Evolutionary conservation across 2,329 filamentous ascomycete genomes (phyloP).

Genomic region (Elsinoe ampelina): DNA sequence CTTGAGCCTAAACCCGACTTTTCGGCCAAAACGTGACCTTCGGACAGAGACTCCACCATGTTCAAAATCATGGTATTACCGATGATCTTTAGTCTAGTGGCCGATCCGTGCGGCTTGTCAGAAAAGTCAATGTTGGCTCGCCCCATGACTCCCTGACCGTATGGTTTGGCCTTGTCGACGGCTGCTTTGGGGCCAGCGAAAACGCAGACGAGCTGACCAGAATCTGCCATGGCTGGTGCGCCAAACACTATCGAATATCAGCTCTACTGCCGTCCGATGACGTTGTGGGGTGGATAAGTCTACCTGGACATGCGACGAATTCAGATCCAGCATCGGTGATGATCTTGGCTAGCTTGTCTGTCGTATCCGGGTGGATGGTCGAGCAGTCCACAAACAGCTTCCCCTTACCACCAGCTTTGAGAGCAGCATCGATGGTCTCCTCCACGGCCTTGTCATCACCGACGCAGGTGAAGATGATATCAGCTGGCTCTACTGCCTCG

Average conservation of each 20-base stretch:
- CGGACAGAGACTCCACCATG: constrained; percentile 70
- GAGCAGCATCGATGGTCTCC: constrained; percentile 48
- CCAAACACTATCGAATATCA: constrained; percentile 49
- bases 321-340: constrained; percentile 53
- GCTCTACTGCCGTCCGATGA: background rate
- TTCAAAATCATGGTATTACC: constrained; percentile 81
- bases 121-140: constrained; percentile 61
- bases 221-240: constrained; percentile 59
- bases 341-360: constrained; percentile 53
- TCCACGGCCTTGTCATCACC: constrained; percentile 68
- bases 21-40: constrained; percentile 70
- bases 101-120: constrained; percentile 57
- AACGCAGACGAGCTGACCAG: constrained; percentile 62
- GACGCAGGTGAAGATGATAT: constrained; percentile 76
- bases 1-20: constrained; percentile 66
- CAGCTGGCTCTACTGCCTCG: constrained; percentile 58
- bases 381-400: constrained; percentile 85
- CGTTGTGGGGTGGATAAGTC: background rate
- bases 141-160: constrained; percentile 63
- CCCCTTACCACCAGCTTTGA: constrained; percentile 45
- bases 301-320: constrained; percentile 62
- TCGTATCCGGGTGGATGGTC: constrained; percentile 76
- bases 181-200: constrained; percentile 55
- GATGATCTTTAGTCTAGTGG: constrained; percentile 67
- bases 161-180: constrained; percentile 58